These are phyloP conservation scores for Alloteropsis semialata DNA, from an alignment of 176 grass and related monocot genomes.

Conservation along the genomic window DNA sequence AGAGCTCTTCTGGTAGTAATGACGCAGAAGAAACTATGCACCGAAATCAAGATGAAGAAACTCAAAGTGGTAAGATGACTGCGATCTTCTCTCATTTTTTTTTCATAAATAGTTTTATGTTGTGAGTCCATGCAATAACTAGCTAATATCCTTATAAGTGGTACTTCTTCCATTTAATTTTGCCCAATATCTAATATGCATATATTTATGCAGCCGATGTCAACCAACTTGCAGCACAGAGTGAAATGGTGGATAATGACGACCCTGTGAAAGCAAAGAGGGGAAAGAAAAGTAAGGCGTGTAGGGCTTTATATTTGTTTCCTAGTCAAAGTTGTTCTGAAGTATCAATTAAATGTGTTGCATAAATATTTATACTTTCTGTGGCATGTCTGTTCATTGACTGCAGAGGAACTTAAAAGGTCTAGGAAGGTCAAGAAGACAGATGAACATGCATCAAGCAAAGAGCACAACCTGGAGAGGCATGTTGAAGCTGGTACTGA, in stretches of 20 bases:
- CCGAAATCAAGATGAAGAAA: constrained; percentile 40
- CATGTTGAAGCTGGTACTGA: constrained; percentile 34
- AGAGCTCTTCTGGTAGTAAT: constrained; percentile 18
- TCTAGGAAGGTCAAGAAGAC: constrained; percentile 37
- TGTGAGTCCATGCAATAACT: neutral
- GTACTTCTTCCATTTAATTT: neutral
- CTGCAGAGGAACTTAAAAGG: constrained; percentile 69
- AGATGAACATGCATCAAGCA: constrained; percentile 23
- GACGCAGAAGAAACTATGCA: constrained; percentile 37
- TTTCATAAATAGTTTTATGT: constrained; percentile 26
- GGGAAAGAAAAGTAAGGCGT: constrained; percentile 47
- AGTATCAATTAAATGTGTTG: neutral
- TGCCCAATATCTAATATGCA: neutral
- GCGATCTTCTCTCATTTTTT: neutral
- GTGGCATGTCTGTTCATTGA: constrained; percentile 4
- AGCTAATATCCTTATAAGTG: neutral
- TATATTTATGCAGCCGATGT: constrained; percentile 28
- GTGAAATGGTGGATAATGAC: constrained; percentile 35
- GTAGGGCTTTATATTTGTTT: constrained; percentile 34
- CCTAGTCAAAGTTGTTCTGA: constrained; percentile 16
- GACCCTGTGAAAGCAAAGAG: constrained; percentile 45
- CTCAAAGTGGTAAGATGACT: constrained; percentile 23
- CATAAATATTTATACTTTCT: constrained; percentile 1
- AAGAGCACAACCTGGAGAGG: constrained; percentile 36
- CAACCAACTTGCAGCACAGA: constrained; percentile 21